Evolutionary conservation across 2,329 filamentous ascomycete genomes (phyloP), one percentile per base, ranked within the genome.

Genomic region (Penicillium sumatraense): DNA sequence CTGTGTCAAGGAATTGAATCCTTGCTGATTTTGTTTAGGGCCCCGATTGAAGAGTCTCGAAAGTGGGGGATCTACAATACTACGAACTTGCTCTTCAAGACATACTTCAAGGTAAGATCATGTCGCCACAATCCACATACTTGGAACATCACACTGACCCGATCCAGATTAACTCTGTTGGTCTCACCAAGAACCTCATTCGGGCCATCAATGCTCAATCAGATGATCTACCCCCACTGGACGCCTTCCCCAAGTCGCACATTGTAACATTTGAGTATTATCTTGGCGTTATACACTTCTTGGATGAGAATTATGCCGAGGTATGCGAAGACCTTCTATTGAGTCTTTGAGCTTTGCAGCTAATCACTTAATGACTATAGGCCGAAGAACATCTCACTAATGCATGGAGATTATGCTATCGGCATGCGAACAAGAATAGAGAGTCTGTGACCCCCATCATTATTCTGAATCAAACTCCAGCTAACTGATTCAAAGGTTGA

Each of bases 51-150:
- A 68, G 89, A 96, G 67, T 97, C 93, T 8, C 87, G 95, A 51
- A 99, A 98, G 84, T 99, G 95, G 95, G 96, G 91, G 6, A 90
- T 96, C 45, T 99, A 99, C 78, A 93, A 92, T 73, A 88, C 93
- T 62, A 91, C 93, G 68, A 98, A 96, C 70, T 83, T 99, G 7
- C 81, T 97, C 13, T 99, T 99, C 85, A 98, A 98, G 77, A 98
- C 93, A 1, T 97, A 98, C 74, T 99, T 99, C 80, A 96, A 91
- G 76, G 82, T 81, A 73, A 35, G 49, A 29, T 11, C 26, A 38
- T 13, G 9, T 3, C 24, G 6, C 41, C 3, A 18, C 23, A 13
- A 26, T 21, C 40, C 20, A 38, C 1, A 7, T 11, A 4, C 23
- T n/a, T 2, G 7, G 23, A 33, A 46, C 33, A n/a, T 48, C 3